These are phyloP conservation scores for Neckera pumila DNA, from an alignment of 225 moss, liverwort and hornwort genomes.

Conservation along the genomic window DNA sequence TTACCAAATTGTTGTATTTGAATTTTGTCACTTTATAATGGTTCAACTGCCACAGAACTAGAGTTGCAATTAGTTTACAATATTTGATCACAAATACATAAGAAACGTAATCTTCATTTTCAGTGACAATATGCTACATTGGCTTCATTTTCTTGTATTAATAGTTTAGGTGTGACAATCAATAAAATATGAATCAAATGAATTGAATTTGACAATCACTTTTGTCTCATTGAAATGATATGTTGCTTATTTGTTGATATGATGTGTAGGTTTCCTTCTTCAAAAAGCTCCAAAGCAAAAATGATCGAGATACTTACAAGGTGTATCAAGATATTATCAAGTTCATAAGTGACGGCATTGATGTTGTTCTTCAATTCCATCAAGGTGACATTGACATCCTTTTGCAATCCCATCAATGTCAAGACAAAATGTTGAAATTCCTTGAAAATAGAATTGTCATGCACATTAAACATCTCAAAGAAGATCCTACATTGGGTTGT, in stretches of 20 bases:
- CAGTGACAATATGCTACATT: no score
- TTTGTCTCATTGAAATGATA: accelerated
- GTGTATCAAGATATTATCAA: not conserved
- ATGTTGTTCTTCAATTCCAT: not conserved
- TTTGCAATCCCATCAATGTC: not conserved
- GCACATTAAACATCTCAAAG: no score
- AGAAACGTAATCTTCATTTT: no score
- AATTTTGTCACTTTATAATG: accelerated
- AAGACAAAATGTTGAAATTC: not conserved
- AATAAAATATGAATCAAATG: not conserved
- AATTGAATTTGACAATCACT: not conserved
- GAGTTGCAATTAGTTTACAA: no score
- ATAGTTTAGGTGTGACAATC: no score
- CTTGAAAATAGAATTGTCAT: no score
- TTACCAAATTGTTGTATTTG: not conserved
- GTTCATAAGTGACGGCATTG: not conserved
- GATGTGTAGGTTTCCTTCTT: not conserved
- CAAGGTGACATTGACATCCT: not conserved
- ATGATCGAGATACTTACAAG: not conserved
- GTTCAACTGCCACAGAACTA: no score
- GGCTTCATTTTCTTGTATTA: no score
- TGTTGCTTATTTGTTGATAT: accelerated
- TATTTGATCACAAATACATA: no score
- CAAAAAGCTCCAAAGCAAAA: not conserved
- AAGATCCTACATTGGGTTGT: no score